Evolutionary conservation across 2,329 filamentous ascomycete species (phyloP).

Genomic region (Neopestalotiopsis rosae): DNA sequence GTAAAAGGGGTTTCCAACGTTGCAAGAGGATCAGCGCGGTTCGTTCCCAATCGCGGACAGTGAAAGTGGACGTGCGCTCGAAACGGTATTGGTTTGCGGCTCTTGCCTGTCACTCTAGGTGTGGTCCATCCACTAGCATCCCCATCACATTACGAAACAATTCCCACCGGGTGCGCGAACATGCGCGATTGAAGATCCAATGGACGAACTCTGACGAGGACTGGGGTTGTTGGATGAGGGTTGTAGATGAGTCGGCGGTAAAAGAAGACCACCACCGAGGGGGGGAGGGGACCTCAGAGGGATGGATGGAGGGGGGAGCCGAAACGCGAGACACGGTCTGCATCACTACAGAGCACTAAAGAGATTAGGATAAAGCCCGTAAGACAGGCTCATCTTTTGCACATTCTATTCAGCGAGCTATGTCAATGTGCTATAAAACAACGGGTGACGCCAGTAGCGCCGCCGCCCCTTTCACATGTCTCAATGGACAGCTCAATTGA

Average conservation of each 20-base stretch:
- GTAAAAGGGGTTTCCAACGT: constrained; percentile 17
- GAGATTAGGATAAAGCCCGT: not conserved
- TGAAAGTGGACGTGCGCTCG: constrained; percentile 11
- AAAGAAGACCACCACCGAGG: not conserved
- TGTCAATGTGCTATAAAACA: not conserved
- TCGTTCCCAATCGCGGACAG: constrained; percentile 14
- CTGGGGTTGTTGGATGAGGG: not conserved
- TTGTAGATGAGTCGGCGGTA: not conserved
- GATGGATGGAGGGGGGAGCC: constrained; percentile 21
- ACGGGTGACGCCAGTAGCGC: not conserved
- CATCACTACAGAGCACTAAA: constrained; percentile 30
- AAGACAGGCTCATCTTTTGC: not conserved
- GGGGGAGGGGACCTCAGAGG: not conserved
- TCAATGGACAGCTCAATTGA: too few species aligned
- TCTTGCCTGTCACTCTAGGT: not conserved
- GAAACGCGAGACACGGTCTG: constrained; percentile 45
- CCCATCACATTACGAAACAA: constrained; percentile 10
- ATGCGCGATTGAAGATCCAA: constrained; percentile 10
- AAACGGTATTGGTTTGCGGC: constrained; percentile 4
- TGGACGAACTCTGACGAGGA: not conserved
- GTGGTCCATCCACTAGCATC: constrained; percentile 1
- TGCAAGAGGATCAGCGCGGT: constrained; percentile 14
- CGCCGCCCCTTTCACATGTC: not conserved
- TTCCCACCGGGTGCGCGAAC: constrained; percentile 3
- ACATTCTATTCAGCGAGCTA: not conserved